Percentiles rank a stretch among this genome's conserved stretches.
Conservation (phyloP, 2,329 filamentous ascomycete species). For the Plenodomus biglobosus region DNA sequence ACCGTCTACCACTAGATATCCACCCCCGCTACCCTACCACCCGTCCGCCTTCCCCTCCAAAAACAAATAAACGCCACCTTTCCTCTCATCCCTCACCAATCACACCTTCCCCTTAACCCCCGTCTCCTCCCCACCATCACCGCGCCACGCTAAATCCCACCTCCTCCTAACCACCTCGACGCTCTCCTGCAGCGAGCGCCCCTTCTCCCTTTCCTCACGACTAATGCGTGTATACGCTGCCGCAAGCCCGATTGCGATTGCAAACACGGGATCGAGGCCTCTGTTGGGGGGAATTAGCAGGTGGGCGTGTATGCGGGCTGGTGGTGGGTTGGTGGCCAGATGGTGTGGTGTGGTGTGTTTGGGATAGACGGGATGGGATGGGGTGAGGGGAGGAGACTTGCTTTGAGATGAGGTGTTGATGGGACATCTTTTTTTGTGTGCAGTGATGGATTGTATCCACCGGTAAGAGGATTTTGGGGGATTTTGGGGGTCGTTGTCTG, state of each 20-base stretch:
- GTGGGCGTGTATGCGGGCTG: background rate
- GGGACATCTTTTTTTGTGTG: no score
- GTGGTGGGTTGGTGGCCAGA: background rate
- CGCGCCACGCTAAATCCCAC: conserved; percentile 35
- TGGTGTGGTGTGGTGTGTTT: background rate
- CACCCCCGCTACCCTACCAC: no score
- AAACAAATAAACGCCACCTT: background rate
- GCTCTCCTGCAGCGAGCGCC: conserved; percentile 42
- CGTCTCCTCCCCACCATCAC: background rate
- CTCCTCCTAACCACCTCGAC: conserved; percentile 47
- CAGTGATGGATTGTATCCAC: no score
- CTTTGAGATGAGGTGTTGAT: no score
- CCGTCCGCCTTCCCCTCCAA: no score
- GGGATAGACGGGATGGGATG: no score
- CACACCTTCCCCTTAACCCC: no score
- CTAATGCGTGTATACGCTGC: conserved; percentile 47
- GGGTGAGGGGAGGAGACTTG: no score
- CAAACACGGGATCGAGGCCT: conserved; percentile 53
- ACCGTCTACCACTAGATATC: no score
- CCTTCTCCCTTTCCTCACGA: conserved; percentile 54
- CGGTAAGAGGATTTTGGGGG: no score
- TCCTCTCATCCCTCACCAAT: conserved; percentile 1
- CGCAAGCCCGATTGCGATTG: conserved; percentile 50
- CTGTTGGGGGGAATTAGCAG: conserved; percentile 25
- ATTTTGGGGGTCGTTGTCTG: no score